phyloP scores from a whole-genome alignment of 2,329 filamentous ascomycete genomes.

The Aspergillus quadricinctus region DNA sequence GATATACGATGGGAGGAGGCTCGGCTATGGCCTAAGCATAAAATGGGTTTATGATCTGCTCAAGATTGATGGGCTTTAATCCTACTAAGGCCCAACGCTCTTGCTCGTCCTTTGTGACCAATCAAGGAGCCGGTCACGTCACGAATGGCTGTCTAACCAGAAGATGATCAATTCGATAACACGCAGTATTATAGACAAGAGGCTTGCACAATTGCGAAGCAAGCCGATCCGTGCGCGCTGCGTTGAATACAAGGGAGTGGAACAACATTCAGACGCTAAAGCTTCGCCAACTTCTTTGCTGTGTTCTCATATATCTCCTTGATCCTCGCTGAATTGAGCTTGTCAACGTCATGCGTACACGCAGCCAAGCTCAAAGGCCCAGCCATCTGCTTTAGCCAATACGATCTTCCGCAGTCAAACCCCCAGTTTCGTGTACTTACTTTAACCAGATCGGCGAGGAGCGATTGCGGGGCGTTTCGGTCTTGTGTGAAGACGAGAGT shows the following conservation, averaged over 20 bases:
- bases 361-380: conserved; percentile 25
- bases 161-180: not conserved
- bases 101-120: not conserved
- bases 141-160: not conserved
- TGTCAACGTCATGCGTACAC: conserved; percentile 23
- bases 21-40: conserved; percentile 27
- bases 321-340: conserved; percentile 18
- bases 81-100: not conserved
- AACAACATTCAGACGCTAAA: conserved; percentile 2
- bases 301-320: conserved; percentile 16
- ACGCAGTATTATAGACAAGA: not conserved
- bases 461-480: conserved; percentile 21
- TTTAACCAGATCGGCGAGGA: conserved; percentile 30
- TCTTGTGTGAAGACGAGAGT: conserved; percentile 26
- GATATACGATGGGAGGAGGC: conserved; percentile 23
- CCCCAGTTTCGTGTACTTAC: conserved; percentile 29
- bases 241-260: not conserved
- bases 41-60: conserved; percentile 21
- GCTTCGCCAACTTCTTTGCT: conserved; percentile 18
- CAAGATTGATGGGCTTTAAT: not conserved
- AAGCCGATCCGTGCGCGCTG: not conserved
- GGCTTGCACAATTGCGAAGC: not conserved
- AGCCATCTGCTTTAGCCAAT: conserved; percentile 28
- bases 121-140: not conserved
- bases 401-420: conserved; percentile 30